Conservation (phyloP, 345 rosid species). For the Carallia pectinifolia region DNA sequence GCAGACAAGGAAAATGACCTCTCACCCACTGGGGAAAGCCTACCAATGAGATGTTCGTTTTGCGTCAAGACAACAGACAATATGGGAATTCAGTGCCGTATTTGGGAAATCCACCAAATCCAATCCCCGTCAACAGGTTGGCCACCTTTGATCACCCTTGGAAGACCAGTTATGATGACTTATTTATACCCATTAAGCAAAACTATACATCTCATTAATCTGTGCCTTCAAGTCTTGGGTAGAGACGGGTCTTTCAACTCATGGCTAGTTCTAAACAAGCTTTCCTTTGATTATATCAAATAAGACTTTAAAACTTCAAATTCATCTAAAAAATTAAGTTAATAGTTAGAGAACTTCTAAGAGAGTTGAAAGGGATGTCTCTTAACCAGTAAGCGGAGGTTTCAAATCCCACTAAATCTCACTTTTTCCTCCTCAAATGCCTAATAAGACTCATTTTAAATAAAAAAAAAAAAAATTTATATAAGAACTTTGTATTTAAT, state of each 20-base stretch:
- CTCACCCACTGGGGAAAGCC: slow-evolving; percentile 27
- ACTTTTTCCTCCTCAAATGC: too few relatives aligned
- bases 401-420: too few relatives aligned
- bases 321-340: too few relatives aligned
- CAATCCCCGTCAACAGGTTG: slow-evolving; percentile 1
- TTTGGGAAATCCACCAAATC: neutral
- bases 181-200: neutral
- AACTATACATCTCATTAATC: neutral
- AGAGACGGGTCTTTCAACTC: neutral
- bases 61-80: slow-evolving; percentile 9
- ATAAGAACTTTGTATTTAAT: too few relatives aligned
- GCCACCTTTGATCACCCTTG: slow-evolving; percentile 7
- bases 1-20: slow-evolving; percentile 23
- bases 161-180: neutral
- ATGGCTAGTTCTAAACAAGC: neutral
- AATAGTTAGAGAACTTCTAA: too few relatives aligned
- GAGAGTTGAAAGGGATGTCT: too few relatives aligned
- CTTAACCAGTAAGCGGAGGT: too few relatives aligned
- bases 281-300: neutral
- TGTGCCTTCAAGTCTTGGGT: neutral
- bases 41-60: slow-evolving; percentile 19
- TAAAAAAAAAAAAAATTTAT: too few relatives aligned
- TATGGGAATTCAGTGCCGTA: neutral
- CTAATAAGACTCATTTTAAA: too few relatives aligned
- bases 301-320: too few relatives aligned